Conservation (phyloP, 495 filamentous ascomycete genomes). For the Neurospora sp. region DNA sequence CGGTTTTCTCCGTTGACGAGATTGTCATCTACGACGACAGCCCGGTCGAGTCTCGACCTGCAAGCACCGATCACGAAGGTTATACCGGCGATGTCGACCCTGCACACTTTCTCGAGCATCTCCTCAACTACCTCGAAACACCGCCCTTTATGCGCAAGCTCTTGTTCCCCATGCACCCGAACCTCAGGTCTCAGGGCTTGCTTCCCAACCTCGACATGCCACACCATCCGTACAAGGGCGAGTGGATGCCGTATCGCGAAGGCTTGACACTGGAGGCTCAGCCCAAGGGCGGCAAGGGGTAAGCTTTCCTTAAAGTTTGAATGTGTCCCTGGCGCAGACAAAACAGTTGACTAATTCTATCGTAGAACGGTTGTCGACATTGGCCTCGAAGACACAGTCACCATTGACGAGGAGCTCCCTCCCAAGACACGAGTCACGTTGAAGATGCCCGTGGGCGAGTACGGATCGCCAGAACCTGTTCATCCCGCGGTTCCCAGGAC, state of each 20-base stretch:
- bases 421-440: constrained; percentile 56
- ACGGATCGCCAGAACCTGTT: constrained; percentile 41
- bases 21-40: constrained; percentile 63
- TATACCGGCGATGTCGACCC: constrained; percentile 59
- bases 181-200: constrained; percentile 52
- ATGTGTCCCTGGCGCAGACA: not conserved
- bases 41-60: constrained; percentile 25
- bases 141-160: constrained; percentile 60
- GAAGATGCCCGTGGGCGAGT: constrained; percentile 39
- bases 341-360: not conserved
- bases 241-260: constrained; percentile 63
- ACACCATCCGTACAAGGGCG: constrained; percentile 54
- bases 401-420: constrained; percentile 43
- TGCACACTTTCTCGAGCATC: constrained; percentile 58
- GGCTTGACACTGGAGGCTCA: constrained; percentile 44
- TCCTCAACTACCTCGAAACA: constrained; percentile 65
- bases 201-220: constrained; percentile 68
- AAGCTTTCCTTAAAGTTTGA: not conserved
- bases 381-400: constrained; percentile 43
- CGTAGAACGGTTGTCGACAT: constrained; percentile 47
- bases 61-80: constrained; percentile 31
- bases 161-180: constrained; percentile 62
- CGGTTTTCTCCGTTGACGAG: constrained; percentile 72
- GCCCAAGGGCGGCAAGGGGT: constrained; percentile 28
- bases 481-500: constrained; percentile 51